These are phyloP conservation scores for Candolleomyces aberdarensis DNA, from an alignment of 768 basidiomycete species.

Conservation along the genomic window DNA sequence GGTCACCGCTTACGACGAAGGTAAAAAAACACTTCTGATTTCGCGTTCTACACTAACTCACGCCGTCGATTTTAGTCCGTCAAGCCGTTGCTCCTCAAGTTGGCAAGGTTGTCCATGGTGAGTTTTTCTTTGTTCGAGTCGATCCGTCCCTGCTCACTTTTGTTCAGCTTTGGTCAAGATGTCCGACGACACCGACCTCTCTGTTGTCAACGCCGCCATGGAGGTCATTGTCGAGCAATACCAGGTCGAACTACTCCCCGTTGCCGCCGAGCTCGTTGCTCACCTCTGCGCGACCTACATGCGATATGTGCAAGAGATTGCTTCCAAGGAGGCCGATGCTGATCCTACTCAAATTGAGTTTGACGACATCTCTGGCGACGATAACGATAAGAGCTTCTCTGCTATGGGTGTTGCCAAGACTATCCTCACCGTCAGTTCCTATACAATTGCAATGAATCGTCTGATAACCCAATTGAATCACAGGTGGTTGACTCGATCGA, in stretches of 20 bases:
- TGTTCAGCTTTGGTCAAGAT: conserved; percentile 78
- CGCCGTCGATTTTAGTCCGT: not conserved
- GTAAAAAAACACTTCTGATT: conserved; percentile 36
- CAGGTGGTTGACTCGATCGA: conserved; percentile 78
- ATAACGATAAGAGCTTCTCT: conserved; percentile 84
- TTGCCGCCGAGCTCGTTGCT: conserved; percentile 75
- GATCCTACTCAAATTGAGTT: conserved; percentile 45
- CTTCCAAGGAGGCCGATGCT: conserved; percentile 47
- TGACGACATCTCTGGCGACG: conserved; percentile 53
- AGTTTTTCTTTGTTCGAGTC: conserved; percentile 8
- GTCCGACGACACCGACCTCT: conserved; percentile 88
- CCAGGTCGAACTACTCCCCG: conserved; percentile 80
- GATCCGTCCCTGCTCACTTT: conserved; percentile 1
- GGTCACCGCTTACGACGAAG: conserved; percentile 58
- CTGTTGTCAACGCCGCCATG: conserved; percentile 79
- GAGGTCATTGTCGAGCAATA: conserved; percentile 85
- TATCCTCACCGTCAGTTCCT: conserved; percentile 61
- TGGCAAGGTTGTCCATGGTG: conserved; percentile 85
- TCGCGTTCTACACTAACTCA: not conserved
- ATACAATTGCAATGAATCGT: not conserved
- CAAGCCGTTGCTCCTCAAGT: conserved; percentile 37
- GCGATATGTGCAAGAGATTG: conserved; percentile 69
- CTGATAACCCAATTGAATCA: not conserved
- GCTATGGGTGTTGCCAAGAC: conserved; percentile 89
- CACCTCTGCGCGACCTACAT: conserved; percentile 84